Base-by-base conservation (phyloP, 1,139 yeast genomes). In the Schwanniomyces etchellsii region DNA sequence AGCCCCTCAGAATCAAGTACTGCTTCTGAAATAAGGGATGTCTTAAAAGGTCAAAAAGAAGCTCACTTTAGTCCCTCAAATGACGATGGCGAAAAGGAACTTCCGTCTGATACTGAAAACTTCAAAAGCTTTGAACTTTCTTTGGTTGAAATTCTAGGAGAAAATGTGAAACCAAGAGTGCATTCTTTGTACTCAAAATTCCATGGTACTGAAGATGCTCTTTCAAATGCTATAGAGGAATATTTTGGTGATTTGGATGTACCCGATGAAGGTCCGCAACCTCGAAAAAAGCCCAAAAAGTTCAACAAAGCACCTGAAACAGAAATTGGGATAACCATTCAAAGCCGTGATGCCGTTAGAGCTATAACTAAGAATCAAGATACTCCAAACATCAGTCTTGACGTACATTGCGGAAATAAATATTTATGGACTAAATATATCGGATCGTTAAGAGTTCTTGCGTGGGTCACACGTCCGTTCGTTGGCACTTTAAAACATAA, bases 391-490 rank as follows among this genome's bases (percentile, higher is more conserved):
- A n/a, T 18, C 9, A 7, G n/a, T 7, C 9, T 18, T 7, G n/a
- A 5, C 33, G 34, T 4, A 41, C 7, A 18, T 7, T 18, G 21
- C n/a, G 13, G 13, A n/a, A 9, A 23, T n/a, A 14, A 23, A 9
- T 7, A 7, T 23, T 30, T 36, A 23, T 57, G 65, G 64, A 42
- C 40, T 18, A 45, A 56, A 25, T 81, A 66, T 44, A 63, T 86
- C 15, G 96, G 96, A 0, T 68, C 86, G 1, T 45, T 85, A 16
- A 80, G 78, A 38, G 75, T 82, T 1, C 79, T 76, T 32, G 89
- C 86, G 2, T 81, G 89, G 84, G 88, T 94, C 6, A 85, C 95
- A 0, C 60, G 95, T 29, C 85, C 93, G 0, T 81, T 84, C 0
- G 44, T 66, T 25, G 61, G 60, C 27, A 70, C 79, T 0, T 55